Evolutionary conservation across 305 asterid genomes (phyloP).

Genomic region (Solanum hybrid): DNA sequence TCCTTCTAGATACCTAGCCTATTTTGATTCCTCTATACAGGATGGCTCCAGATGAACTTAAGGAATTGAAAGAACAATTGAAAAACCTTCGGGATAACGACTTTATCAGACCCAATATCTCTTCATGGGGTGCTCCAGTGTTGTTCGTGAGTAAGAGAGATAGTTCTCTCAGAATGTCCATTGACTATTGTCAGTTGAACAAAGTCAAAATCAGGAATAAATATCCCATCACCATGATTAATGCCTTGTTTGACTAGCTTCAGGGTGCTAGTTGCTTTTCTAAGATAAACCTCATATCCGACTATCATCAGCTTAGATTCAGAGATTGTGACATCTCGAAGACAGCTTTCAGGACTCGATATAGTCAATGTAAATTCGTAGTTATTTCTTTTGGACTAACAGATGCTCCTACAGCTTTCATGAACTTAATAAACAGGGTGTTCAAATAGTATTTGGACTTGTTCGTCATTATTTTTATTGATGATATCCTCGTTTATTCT

Average conservation of each 20-base stretch:
- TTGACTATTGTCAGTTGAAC: neutral
- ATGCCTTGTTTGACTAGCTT: neutral
- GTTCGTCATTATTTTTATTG: no score
- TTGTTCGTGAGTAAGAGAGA: neutral
- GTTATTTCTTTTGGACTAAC: neutral
- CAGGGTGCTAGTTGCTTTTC: neutral
- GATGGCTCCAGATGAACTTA: neutral
- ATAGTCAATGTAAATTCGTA: neutral
- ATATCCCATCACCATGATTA: neutral
- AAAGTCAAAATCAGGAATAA: neutral
- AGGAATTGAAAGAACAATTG: neutral
- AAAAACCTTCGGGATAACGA: neutral
- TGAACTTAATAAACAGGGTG: neutral
- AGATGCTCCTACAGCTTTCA: neutral
- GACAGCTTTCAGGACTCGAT: neutral
- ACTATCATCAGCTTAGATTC: no score
- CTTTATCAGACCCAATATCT: neutral
- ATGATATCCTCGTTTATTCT: neutral
- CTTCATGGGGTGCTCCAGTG: neutral
- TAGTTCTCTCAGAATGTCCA: neutral
- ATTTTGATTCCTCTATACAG: neutral
- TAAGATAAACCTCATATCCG: neutral
- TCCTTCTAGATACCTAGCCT: neutral
- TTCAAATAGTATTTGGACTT: neutral
- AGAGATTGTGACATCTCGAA: neutral